Conservation (phyloP, 345 rosid species). For the Psidium guajava region DNA sequence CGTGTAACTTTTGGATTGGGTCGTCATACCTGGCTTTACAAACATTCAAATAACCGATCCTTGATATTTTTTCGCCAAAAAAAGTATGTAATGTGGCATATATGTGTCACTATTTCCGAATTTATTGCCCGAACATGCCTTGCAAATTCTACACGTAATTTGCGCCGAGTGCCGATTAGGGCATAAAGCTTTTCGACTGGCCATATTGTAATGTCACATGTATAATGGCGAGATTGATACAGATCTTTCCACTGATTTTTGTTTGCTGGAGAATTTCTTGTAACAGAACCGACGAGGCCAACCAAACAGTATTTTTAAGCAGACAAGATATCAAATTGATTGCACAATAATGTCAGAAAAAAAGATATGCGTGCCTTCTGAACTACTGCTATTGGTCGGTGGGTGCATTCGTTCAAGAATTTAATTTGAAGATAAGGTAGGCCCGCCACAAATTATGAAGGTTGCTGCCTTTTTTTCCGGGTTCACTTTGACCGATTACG, state of each 20-base stretch:
- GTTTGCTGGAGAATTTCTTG: not conserved
- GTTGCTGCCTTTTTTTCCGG: not conserved
- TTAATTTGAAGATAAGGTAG: not conserved
- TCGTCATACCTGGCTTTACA: too few relatives aligned
- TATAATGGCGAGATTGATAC: not conserved
- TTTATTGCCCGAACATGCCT: too few relatives aligned
- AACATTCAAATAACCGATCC: too few relatives aligned
- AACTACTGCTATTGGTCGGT: not conserved
- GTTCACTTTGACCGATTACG: not conserved
- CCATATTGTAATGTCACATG: not conserved
- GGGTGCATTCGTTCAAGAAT: not conserved
- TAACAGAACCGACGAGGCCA: not conserved
- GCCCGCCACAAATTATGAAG: not conserved
- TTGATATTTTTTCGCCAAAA: too few relatives aligned
- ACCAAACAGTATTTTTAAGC: not conserved
- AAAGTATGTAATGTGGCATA: too few relatives aligned
- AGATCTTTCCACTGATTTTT: not conserved
- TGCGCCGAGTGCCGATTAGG: not conserved
- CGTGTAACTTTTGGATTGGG: too few relatives aligned
- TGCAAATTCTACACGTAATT: not conserved
- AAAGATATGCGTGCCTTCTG: not conserved
- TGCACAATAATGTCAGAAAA: not conserved
- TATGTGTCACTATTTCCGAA: too few relatives aligned
- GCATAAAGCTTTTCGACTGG: not conserved
- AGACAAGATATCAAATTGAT: not conserved